Percentiles rank a stretch among this genome's conserved stretches.
Evolutionary conservation across 805 yeast species (phyloP).

Genomic region (Starmerella kuoi): DNA sequence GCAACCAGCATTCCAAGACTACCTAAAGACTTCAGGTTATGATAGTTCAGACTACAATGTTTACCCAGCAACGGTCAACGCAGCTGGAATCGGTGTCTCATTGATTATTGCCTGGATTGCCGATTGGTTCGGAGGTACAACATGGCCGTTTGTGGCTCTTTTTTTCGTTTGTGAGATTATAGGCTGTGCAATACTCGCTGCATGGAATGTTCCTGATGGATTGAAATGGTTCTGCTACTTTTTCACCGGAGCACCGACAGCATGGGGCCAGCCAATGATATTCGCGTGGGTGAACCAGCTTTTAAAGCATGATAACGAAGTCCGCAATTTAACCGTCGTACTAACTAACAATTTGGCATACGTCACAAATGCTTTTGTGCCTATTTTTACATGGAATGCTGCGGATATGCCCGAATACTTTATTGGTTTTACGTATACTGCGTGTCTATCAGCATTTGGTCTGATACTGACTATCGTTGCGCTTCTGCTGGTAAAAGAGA

Average conservation of each 20-base stretch:
- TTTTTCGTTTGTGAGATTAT: slow-evolving; percentile 32
- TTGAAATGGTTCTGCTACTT: slow-evolving; percentile 42
- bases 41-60: slow-evolving; percentile 31
- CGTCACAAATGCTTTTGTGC: slow-evolving; percentile 34
- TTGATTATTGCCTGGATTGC: slow-evolving; percentile 30
- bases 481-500: slow-evolving; percentile 32
- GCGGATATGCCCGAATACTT: slow-evolving; percentile 31
- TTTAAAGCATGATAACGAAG: slow-evolving; percentile 33
- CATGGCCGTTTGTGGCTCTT: slow-evolving; percentile 30
- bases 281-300: slow-evolving; percentile 45
- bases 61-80: slow-evolving; percentile 34
- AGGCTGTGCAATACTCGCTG: slow-evolving; percentile 35
- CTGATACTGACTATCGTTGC: slow-evolving; percentile 27
- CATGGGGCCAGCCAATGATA: slow-evolving; percentile 46
- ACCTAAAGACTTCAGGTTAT: slow-evolving; percentile 35
- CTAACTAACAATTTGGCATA: slow-evolving; percentile 35
- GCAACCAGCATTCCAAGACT: slow-evolving; percentile 36
- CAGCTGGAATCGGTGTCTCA: slow-evolving; percentile 32
- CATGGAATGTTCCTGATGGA: slow-evolving; percentile 39
- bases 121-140: slow-evolving; percentile 32
- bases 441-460: slow-evolving; percentile 29
- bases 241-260: slow-evolving; percentile 36
- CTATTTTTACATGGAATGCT: slow-evolving; percentile 34
- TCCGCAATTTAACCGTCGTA: slow-evolving; percentile 32
- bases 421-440: slow-evolving; percentile 33